Base-by-base conservation (phyloP, 2,329 filamentous ascomycete species). In the Xylaria arbuscula region DNA sequence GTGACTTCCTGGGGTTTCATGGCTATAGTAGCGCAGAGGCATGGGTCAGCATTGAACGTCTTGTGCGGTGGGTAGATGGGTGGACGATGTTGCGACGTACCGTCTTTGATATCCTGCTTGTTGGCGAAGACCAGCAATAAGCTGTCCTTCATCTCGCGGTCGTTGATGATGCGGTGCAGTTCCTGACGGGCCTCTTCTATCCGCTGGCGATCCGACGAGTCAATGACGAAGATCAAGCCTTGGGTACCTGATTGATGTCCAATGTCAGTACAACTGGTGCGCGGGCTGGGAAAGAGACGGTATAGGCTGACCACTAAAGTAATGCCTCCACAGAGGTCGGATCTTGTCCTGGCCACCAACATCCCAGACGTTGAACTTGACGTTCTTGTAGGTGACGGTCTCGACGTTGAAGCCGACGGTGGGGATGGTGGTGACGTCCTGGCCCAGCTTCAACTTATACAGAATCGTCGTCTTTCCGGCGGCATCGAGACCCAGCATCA, bases 371-470 rank as follows among this genome's bases (percentile, higher is more conserved):
- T 97, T 98, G 87, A 98, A 98, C 84, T 98, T 97, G 83, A 98
- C 94, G 82, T 98, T 98, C 88, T 98, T 98, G 87, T 97, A 98
- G 75, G 94, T 97, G 77, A 98, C 94, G 4, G 94, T 97, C 87
- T 98, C 95, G 82, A 98, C 96, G 88, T 98, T 98, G 88, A 98
- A 98, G 76, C 95, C 96, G 76, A 99, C 96, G 40, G 96, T 99
- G 55, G 96, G 96, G 79, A 98, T 98, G 61, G 96, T 98, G 70
- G 96, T 98, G 77, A 98, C 94, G 80, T 97, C 94, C 86, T 98
- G 94, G 83, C 95, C 94, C 69, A 98, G 90, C 89, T 98, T 98
- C 79, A 99, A 88, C 87, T 98, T 98, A 89, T 98, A 99, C 71
- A 99, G 90, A 78, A 98, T 98, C 65, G 96, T 98, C 56, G 96